Evolutionary conservation across 2,329 filamentous ascomycete genomes (phyloP), one percentile per base, ranked within the genome.

Genomic region (Penicillium decumbens): DNA sequence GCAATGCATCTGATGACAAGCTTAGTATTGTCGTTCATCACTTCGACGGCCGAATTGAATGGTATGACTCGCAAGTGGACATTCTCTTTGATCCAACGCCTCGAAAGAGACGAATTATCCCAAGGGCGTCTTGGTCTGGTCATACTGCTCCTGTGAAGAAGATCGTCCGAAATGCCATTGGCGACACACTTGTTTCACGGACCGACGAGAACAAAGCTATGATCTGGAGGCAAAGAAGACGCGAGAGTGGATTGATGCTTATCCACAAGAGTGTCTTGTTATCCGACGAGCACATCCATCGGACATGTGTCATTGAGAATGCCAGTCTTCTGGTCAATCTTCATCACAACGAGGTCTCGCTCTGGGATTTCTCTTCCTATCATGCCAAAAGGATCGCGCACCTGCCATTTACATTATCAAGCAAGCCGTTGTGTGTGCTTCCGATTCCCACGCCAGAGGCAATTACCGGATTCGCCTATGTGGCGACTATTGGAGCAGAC

Each of bases 161-260:
- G 65, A 88, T 95, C 51, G 85, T 95, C 40, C 85, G 90, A 53
- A 95, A 91, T 62, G 87, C 87, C 38, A 88, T 84, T 61, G 91
- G 90, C 7, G 80, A 83, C 55, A 86, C 89, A 4, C 76, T 95
- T 38, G 83, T 95, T 28, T 95, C 91, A 6, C 80, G 89, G 44
- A 95, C 91, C 0, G 78, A 83, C 51, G 77, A 84, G 38, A 87
- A 89, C 51, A 88, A 95, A 66, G 85, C 84, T 49, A 83, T 92
- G 56, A 80, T 96, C 3, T 96, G 91, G 91, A 83, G 80, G 53
- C 88, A 95, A 65, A 72, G 76, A 46, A 69, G 73, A 35, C 73
- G 73, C 30, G 72, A 75, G 43, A 70, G 64, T 41, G 76, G 77
- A 27, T 77, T 79, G 42, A 79, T 75, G 9, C 74, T 93, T 8